Base-by-base conservation (phyloP, 805 yeast species). In the Candida alai region DNA sequence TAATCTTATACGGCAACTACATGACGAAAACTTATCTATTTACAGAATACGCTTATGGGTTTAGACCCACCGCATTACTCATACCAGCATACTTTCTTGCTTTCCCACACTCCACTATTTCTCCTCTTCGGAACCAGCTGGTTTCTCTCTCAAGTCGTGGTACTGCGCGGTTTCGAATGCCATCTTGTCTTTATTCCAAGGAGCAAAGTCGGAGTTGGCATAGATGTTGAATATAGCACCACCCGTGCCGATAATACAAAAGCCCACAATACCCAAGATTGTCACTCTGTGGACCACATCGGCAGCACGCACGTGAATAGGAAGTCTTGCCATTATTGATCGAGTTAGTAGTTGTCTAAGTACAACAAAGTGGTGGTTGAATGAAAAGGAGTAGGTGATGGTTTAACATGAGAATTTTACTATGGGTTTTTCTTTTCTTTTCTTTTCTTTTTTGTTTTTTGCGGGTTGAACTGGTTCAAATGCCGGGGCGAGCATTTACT, bases 161-260 rank as follows among this genome's bases (percentile, higher is more conserved):
- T 56, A 56, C 36, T 61, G 55, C 19, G 44, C 49, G 42, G 54
- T 48, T 37, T 54, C 56, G 45, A 65, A 67, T 23, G 51, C 58
- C 47, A 62, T 57, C 52, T 67, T 67, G 30, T 59, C 39, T 42
- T 54, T 51, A 54, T 67, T 67, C 65, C 62, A 58, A 23, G 47
- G 49, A 32, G 70, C 65, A 46, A 47, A 67, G 45, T 67, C 72
- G 17, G 70, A 63, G 54, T 67, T 67, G 42, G 62, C 60, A 49
- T 58, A 67, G 19, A 67, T 37, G 46, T 67, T 67, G 52, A 61
- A 66, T 6, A 56, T 23, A 19, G 65, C 57, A 36, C 65, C 49
- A 19, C 70, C 70, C 16, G 59, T 28, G 10, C 70, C 72, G 35
- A 60, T 59, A 34, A 60, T 58, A 44, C 66, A 60, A 44, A 65